Evolutionary conservation across 495 filamentous ascomycete genomes (phyloP), one percentile per base, ranked within the genome.

Genomic region (Daldinia concentrica): DNA sequence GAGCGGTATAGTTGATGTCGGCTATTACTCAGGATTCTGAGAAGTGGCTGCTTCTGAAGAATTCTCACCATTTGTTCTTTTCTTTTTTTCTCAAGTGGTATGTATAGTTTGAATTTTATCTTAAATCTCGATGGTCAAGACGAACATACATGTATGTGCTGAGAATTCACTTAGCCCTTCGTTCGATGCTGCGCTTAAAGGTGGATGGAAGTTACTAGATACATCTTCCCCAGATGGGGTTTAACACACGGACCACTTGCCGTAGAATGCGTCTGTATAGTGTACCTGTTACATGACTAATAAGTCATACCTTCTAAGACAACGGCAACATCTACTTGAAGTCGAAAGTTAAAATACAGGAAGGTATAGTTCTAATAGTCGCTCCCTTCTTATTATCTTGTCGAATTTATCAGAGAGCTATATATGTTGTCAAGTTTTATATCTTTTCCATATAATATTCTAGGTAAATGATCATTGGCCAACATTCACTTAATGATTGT

Each of bases 121-220:
- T 24, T 22, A 1, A 48, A 11, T 48, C 19, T 48, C 19, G 4
- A 45, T 4, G n/a, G 22, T 24, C 19, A 24, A 24, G 19, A 36
- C 3, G 3, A 14, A 36, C 12, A 36, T 48, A 48, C 43, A 12
- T 48, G 19, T 24, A 48, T 41, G 15, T 41, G 39, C n/a, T 14
- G 12, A 22, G 24, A 52, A 52, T 54, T 54, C 22, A n/a, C 24
- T 54, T 27, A 29, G 12, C 9, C 4, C 26, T 54, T 30, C 50
- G 27, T n/a, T 54, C 4, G 50, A 30, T 6, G 11, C 3, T 54
- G 50, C 26, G 26, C 24, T 27, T 54, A n/a, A 54, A n/a, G 4
- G 26, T 30, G 45, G 19, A 66, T 71, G 54, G 68, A 71, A 71
- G 58, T 37, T 66, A 30, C 68, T 65, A 71, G 68, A 58, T 54